Evolutionary conservation across 176 grass and related monocot species (phyloP), one percentile per base, ranked within the genome.

Genomic region (Hsuehochloa calcarea): DNA sequence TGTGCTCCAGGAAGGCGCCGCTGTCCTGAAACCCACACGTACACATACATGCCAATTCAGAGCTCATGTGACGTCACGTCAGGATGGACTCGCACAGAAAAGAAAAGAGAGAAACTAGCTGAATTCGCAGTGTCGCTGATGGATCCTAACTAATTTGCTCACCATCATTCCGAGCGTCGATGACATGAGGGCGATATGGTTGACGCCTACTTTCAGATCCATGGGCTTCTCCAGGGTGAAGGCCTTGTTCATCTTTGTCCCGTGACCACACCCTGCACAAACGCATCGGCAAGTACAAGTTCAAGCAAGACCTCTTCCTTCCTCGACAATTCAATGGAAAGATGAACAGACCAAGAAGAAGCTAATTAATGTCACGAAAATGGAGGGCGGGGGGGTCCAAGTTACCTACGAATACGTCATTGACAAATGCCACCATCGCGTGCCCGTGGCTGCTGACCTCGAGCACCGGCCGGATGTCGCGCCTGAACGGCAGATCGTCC

Each of bases 1-100:
- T 89, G 47, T 92, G 87, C 85, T 98, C 95, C 65, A 98, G 85
- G 80, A 87, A 93, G 1, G 93, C 59, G n/a, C 95, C 95, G 29
- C 93, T 95, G 92, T 95, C 91, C 93, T 93, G 81, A 35, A 82
- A 69, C 71, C 10, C 40, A 46, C 65, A 10, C 55, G 8, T 3
- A 9, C 20, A 10, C 20, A 52, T 2, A 3, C 54, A 58, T 6
- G 50, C 7, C n/a, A 12, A 10, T 25, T 25, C 58, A 60, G 10
- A 25, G 58, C n/a, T 26, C n/a, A 25, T 3, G 54, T n/a, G 8
- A n/a, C 19, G 52, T 22, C 52, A n/a, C 19, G 52, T 22, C 52
- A n/a, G 54, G 22, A 22, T 56, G 19, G 54, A n/a, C 17, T 8
- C 20, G 8, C 54, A n/a, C 54, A 58, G 9, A n/a, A 3, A 22